phyloP scores from a whole-genome alignment of 1,139 yeast genomes.

The Zygotorulaspora mrakii region DNA sequence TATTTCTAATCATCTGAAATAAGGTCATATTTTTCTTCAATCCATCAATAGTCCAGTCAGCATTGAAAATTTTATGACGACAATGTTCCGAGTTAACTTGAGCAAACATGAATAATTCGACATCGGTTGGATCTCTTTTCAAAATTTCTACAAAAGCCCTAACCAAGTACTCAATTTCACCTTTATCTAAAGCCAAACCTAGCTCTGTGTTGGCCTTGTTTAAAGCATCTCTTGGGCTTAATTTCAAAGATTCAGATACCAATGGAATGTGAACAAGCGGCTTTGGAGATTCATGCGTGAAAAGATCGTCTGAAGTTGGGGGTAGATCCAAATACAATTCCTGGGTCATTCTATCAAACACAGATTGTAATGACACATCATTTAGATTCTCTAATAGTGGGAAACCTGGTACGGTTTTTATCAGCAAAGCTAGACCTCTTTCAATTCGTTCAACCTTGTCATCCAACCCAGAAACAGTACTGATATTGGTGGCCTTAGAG shows the following conservation, averaged over 20 bases:
- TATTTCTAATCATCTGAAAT: slow-evolving; percentile 94
- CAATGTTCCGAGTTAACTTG: slow-evolving; percentile 99
- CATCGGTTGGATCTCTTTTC: slow-evolving; percentile 94
- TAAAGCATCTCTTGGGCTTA: slow-evolving; percentile 54
- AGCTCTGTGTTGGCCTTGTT: slow-evolving; percentile 73
- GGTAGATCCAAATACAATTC: slow-evolving; percentile 51
- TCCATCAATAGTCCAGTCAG: slow-evolving; percentile 96
- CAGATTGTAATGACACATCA: slow-evolving; percentile 57
- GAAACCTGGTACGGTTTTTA: slow-evolving; percentile 66
- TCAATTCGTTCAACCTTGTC: slow-evolving; percentile 76
- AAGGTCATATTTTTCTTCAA: slow-evolving; percentile 66
- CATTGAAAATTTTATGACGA: slow-evolving; percentile 97
- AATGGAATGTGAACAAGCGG: slow-evolving; percentile 78
- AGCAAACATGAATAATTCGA: slow-evolving; percentile 97
- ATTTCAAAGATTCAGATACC: slow-evolving; percentile 31
- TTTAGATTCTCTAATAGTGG: slow-evolving; percentile 55
- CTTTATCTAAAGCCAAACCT: slow-evolving; percentile 89
- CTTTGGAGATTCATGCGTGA: slow-evolving; percentile 75
- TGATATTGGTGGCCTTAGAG: slow-evolving; percentile 94
- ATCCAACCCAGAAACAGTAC: slow-evolving; percentile 80
- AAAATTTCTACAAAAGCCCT: slow-evolving; percentile 70
- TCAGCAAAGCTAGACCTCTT: slow-evolving; percentile 75
- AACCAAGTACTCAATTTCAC: slow-evolving; percentile 85
- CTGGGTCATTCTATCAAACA: slow-evolving; percentile 97
- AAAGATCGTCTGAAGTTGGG: slow-evolving; percentile 67